Percentiles rank a stretch among this genome's conserved stretches.
Evolutionary conservation across 108 stramenopile genomes (phyloP).

Genomic region (Nitzschia palea): DNA sequence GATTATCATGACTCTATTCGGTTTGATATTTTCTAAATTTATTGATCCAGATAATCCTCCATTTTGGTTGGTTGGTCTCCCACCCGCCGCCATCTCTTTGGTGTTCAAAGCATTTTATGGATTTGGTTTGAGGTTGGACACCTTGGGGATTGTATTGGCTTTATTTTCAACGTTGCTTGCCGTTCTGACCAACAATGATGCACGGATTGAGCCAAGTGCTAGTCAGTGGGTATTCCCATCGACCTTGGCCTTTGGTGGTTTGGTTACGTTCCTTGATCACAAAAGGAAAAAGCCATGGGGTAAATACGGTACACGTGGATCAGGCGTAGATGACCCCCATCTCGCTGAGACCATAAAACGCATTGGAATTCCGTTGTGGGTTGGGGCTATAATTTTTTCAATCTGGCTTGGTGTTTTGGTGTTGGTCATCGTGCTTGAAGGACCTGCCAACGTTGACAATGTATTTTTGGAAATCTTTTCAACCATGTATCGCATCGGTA

Average conservation of each 20-base stretch:
- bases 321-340: conserved; percentile 64
- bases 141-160: conserved; percentile 30
- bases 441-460: conserved; percentile 43
- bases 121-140: conserved; percentile 46
- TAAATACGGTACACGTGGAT: conserved; percentile 45
- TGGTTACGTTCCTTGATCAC: conserved; percentile 37
- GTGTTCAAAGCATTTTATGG: conserved; percentile 90
- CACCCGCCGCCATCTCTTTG: conserved; percentile 85
- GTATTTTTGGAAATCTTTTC: conserved; percentile 88
- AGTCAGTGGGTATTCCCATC: conserved; percentile 85
- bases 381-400: conserved; percentile 60
- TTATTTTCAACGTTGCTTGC: conserved; percentile 55
- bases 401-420: conserved; percentile 64
- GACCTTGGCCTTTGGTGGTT: conserved; percentile 69
- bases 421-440: conserved; percentile 50
- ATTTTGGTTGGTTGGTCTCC: conserved; percentile 79
- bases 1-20: conserved; percentile 60
- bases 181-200: conserved; percentile 86
- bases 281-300: conserved; percentile 46
- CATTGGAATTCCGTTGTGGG: conserved; percentile 76
- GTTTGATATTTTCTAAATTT: conserved; percentile 62
- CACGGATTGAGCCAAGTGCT: conserved; percentile 52
- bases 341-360: conserved; percentile 59
- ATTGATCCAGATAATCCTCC: conserved; percentile 73
- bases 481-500: conserved; percentile 86